phyloP scores from a whole-genome alignment of 176 grass and related monocot species.

The Cenchrus purpureus region DNA sequence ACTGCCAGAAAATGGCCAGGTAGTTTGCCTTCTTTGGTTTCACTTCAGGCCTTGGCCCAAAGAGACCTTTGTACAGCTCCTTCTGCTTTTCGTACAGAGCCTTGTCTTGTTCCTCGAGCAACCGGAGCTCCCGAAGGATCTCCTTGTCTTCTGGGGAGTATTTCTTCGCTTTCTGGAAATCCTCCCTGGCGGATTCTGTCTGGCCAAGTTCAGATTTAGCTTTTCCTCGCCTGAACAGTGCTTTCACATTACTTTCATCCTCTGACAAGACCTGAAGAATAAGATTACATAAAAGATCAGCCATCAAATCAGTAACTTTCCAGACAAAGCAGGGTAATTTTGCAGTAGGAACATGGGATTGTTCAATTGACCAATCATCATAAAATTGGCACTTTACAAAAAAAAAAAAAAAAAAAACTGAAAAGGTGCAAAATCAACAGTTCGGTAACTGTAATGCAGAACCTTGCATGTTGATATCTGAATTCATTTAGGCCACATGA shows the following conservation, averaged over 20 bases:
- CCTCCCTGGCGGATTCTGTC: conserved; percentile 77
- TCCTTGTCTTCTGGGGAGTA: conserved; percentile 71
- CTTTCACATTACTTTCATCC: conserved; percentile 88
- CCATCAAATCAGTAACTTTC: conserved; percentile 3
- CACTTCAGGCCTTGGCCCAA: conserved; percentile 67
- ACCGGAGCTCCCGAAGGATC: conserved; percentile 62
- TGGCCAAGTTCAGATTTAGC: conserved; percentile 86
- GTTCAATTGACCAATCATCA: conserved; percentile 24
- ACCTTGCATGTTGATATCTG: not conserved
- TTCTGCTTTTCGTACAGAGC: conserved; percentile 87
- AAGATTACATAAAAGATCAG: not conserved
- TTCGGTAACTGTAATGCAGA: not conserved
- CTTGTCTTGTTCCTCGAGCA: conserved; percentile 71
- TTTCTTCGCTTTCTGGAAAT: conserved; percentile 81
- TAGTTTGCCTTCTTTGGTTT: conserved; percentile 59
- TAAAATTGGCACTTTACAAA: not conserved
- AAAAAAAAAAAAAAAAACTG: not conserved
- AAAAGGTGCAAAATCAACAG: conserved; percentile 11
- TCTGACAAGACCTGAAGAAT: conserved; percentile 74
- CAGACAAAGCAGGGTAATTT: not conserved
- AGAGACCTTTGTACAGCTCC: conserved; percentile 92
- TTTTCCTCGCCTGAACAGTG: conserved; percentile 88
- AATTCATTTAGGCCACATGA: not conserved
- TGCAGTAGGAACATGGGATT: not conserved
- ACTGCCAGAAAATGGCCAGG: conserved; percentile 66